phyloP scores from a whole-genome alignment of 1,139 yeast species.

The Kurtzmaniella quercitrusa region DNA sequence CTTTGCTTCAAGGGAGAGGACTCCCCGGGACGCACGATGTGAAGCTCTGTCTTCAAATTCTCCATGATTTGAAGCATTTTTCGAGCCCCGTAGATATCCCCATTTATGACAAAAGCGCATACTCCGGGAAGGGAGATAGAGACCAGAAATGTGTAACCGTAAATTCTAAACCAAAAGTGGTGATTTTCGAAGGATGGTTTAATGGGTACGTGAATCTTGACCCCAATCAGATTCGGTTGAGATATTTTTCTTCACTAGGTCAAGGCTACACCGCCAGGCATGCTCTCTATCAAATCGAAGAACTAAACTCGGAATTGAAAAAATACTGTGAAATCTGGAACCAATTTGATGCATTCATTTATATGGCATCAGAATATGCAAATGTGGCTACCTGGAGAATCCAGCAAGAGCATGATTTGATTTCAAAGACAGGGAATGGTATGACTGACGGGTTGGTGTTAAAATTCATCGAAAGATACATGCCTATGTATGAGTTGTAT shows the following conservation, averaged over 20 bases:
- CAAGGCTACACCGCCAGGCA: slow-evolving; percentile 20
- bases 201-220: slow-evolving; percentile 60
- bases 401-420: slow-evolving; percentile 76
- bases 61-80: slow-evolving; percentile 14
- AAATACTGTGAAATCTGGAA: slow-evolving; percentile 57
- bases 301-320: slow-evolving; percentile 47
- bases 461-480: slow-evolving; percentile 72
- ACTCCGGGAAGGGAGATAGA: slow-evolving; percentile 78
- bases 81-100: slow-evolving; percentile 47
- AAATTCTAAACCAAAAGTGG: slow-evolving; percentile 48
- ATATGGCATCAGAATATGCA: slow-evolving; percentile 47
- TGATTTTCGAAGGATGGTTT: slow-evolving; percentile 94
- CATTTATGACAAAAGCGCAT: slow-evolving; percentile 72
- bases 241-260: slow-evolving; percentile 17
- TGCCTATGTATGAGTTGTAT: slow-evolving; percentile 79
- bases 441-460: slow-evolving; percentile 73
- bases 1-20: slow-evolving; percentile 73
- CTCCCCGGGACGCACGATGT: slow-evolving; percentile 94
- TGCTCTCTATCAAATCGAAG: slow-evolving; percentile 25
- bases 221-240: slow-evolving; percentile 15
- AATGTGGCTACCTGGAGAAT: slow-evolving; percentile 79
- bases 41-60: slow-evolving; percentile 25
- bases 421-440: slow-evolving; percentile 53
- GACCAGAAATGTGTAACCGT: slow-evolving; percentile 36
- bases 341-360: slow-evolving; percentile 56